A percentile compares a stretch with the other conserved stretches of the same genome.
Evolutionary conservation across 2,329 filamentous ascomycete genomes (phyloP).

Genomic region (Colletotrichum eleusines): DNA sequence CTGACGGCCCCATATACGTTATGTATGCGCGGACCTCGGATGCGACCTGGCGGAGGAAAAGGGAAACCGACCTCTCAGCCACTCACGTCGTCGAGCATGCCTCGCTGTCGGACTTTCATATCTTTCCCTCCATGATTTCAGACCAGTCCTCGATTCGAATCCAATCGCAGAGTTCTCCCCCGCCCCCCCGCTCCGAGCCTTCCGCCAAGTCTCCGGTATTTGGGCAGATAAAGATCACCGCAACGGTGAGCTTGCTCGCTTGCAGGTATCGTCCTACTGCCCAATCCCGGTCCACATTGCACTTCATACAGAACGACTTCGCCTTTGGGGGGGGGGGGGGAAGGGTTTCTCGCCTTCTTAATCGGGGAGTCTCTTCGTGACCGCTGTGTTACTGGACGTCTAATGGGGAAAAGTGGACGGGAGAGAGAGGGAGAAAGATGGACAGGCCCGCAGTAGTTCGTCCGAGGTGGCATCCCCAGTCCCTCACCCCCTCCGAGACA

Average conservation of each 20-base stretch:
- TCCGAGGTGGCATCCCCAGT: background rate
- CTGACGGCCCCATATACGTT: background rate
- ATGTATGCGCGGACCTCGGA: background rate
- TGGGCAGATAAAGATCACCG: background rate
- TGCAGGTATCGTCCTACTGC: background rate
- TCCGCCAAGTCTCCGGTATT: slow-evolving; percentile 2
- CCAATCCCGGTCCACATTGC: background rate
- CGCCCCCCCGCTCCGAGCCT: background rate
- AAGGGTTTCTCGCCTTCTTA: background rate
- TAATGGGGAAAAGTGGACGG: too few species aligned
- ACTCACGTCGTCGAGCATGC: background rate
- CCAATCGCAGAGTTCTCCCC: background rate
- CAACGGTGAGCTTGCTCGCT: background rate
- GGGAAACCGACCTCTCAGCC: background rate
- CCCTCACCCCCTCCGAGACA: background rate
- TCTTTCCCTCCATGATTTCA: background rate
- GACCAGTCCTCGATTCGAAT: background rate
- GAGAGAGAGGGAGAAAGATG: too few species aligned
- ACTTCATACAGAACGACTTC: background rate
- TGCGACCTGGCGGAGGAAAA: background rate
- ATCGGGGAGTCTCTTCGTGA: slow-evolving; percentile 8
- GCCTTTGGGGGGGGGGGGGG: background rate
- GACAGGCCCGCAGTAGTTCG: slow-evolving; percentile 4
- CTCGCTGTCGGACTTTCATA: background rate
- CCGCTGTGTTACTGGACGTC: background rate